Evolutionary conservation across 2,329 filamentous ascomycete genomes (phyloP).

Genomic region (Paecilomyces niveus): DNA sequence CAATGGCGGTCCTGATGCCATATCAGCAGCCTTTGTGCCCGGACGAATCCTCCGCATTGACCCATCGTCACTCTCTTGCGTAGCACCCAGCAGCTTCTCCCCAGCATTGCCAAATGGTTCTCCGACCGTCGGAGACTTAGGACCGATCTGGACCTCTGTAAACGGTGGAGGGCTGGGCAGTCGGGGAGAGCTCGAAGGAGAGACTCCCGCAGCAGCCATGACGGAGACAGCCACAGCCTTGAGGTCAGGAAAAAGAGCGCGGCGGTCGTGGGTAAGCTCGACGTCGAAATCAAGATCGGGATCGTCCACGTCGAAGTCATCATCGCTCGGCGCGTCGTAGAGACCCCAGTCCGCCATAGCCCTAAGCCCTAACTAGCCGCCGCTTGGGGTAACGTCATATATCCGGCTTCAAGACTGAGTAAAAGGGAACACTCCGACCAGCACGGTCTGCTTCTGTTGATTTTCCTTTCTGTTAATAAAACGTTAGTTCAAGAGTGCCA

Average conservation of each 20-base stretch:
- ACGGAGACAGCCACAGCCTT: conserved; percentile 4
- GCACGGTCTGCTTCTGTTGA: neutral
- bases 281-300: conserved; percentile 2
- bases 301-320: conserved; percentile 4
- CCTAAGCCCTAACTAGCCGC: conserved; percentile 15
- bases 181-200: conserved; percentile 71
- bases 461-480: neutral
- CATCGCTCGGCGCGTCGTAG: conserved; percentile 6
- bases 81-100: conserved; percentile 44
- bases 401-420: neutral
- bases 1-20: conserved; percentile 85
- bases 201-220: conserved; percentile 41
- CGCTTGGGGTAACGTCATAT: conserved; percentile 14
- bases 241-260: conserved; percentile 4
- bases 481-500: neutral
- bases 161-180: conserved; percentile 91
- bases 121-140: conserved; percentile 64
- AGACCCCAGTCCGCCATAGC: conserved; percentile 11
- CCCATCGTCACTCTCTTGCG: conserved; percentile 60
- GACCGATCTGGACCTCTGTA: conserved; percentile 85
- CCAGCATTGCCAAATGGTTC: conserved; percentile 54
- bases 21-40: conserved; percentile 84
- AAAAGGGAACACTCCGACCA: neutral
- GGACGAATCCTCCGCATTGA: conserved; percentile 81
- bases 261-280: conserved; percentile 32